These are phyloP conservation scores for Monosporozyma servazzii DNA, from an alignment of 805 yeast genomes.

Conservation along the genomic window DNA sequence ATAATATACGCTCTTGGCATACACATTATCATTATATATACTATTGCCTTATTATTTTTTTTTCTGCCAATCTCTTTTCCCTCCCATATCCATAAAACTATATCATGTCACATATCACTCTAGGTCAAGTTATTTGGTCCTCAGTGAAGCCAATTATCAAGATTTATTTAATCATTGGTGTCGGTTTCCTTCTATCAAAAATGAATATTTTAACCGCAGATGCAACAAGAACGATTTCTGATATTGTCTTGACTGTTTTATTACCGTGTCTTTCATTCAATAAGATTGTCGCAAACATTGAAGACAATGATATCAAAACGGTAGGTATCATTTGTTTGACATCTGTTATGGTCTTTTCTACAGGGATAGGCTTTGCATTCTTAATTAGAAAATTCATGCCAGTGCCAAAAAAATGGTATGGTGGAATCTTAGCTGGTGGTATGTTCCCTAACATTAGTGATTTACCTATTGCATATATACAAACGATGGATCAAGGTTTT, in stretches of 20 bases:
- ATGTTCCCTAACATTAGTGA: constrained; percentile 69
- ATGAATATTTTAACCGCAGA: constrained; percentile 51
- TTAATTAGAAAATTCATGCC: constrained; percentile 27
- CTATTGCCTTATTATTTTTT: neutral
- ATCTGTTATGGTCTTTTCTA: constrained; percentile 41
- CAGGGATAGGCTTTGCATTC: constrained; percentile 42
- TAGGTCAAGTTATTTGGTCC: constrained; percentile 31
- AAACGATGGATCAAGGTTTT: constrained; percentile 54
- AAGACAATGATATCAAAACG: constrained; percentile 55
- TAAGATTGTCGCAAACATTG: constrained; percentile 51
- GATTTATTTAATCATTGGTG: constrained; percentile 58
- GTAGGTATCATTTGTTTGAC: constrained; percentile 55
- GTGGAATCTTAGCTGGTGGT: constrained; percentile 63
- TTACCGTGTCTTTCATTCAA: constrained; percentile 61
- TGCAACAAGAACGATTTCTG: constrained; percentile 55
- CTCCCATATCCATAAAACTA: neutral
- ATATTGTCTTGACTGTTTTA: constrained; percentile 49
- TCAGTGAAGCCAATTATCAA: constrained; percentile 71
- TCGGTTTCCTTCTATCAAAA: constrained; percentile 57
- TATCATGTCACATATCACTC: constrained; percentile 17
- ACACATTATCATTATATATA: no score
- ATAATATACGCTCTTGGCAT: no score
- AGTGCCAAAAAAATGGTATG: constrained; percentile 60
- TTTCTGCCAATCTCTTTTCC: neutral
- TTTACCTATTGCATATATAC: constrained; percentile 68